phyloP scores from a whole-genome alignment of 352 stramenopile species.

The Phytophthora chlamydospora region DNA sequence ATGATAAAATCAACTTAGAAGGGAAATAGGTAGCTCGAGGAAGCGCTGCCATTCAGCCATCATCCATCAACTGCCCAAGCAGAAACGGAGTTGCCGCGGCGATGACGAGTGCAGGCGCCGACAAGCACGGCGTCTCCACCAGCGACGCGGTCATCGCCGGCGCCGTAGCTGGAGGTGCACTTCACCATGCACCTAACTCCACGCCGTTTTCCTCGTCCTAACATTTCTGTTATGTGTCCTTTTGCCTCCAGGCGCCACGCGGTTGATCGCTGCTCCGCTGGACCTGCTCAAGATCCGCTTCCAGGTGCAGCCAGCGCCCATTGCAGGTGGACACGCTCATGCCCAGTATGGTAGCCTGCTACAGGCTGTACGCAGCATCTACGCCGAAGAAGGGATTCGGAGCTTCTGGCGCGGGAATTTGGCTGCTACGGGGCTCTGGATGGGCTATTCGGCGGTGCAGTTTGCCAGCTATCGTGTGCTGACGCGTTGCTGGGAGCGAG shows the following conservation, averaged over 20 bases:
- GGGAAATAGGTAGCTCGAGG: background rate
- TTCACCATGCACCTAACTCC: background rate
- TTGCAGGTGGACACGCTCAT: conserved; percentile 21
- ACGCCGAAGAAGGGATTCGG: conserved; percentile 77
- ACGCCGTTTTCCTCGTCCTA: background rate
- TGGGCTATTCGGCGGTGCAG: conserved; percentile 84
- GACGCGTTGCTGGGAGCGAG: conserved; percentile 40
- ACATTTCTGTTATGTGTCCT: background rate
- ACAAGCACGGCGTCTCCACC: conserved; percentile 40
- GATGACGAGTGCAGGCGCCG: conserved; percentile 15
- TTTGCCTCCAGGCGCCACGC: conserved; percentile 50
- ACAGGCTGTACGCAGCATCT: conserved; percentile 71
- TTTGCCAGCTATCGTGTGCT: conserved; percentile 75
- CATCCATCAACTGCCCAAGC: conserved; percentile 27
- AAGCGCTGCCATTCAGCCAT: background rate
- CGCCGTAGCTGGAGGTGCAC: conserved; percentile 62
- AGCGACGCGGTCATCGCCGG: conserved; percentile 64
- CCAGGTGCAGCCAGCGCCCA: conserved; percentile 73
- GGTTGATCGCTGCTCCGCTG: conserved; percentile 75
- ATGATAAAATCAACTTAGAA: background rate
- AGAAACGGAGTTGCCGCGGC: conserved; percentile 22
- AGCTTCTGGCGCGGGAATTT: conserved; percentile 89
- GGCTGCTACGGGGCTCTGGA: conserved; percentile 75
- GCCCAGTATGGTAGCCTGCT: conserved; percentile 63
- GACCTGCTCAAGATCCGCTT: conserved; percentile 87